Evolutionary conservation across 2,329 filamentous ascomycete species (phyloP).

Genomic region (Sarocladium strictum): DNA sequence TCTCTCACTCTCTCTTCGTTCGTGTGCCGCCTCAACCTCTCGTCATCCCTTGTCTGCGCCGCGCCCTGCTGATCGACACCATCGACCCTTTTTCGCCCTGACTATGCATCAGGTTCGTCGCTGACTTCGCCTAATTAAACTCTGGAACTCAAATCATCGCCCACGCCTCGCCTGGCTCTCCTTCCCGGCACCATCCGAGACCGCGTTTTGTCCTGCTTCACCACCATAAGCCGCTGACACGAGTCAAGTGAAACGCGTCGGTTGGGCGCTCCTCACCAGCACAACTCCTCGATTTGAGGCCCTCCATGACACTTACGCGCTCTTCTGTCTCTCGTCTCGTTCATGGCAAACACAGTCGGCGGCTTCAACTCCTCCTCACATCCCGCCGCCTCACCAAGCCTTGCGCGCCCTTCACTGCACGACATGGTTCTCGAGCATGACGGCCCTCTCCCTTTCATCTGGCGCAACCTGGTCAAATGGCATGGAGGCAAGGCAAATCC

Average conservation of each 20-base stretch:
- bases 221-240: neutral
- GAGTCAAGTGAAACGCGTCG: neutral
- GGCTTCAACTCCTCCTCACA: neutral
- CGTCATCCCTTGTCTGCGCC: slow-evolving; percentile 5
- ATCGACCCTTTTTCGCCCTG: neutral
- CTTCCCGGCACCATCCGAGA: neutral
- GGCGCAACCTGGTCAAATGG: slow-evolving; percentile 4
- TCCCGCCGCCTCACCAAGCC: neutral
- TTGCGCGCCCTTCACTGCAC: slow-evolving; percentile 3
- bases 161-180: neutral
- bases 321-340: neutral
- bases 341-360: slow-evolving; percentile 5
- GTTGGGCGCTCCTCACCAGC: neutral
- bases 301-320: slow-evolving; percentile 1
- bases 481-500: slow-evolving; percentile 1
- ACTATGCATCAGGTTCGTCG: neutral
- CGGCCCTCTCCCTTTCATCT: slow-evolving; percentile 1
- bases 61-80: neutral
- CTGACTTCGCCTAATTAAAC: neutral
- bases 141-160: neutral
- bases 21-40: neutral
- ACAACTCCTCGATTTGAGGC: slow-evolving; percentile 1
- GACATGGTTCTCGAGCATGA: slow-evolving; percentile 7
- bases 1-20: slow-evolving; percentile 2
- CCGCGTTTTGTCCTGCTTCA: neutral